Evolutionary conservation across 1,284 basidiomycete species (phyloP), one percentile per base, ranked within the genome.

Genomic region (Laetiporus sulphureus): DNA sequence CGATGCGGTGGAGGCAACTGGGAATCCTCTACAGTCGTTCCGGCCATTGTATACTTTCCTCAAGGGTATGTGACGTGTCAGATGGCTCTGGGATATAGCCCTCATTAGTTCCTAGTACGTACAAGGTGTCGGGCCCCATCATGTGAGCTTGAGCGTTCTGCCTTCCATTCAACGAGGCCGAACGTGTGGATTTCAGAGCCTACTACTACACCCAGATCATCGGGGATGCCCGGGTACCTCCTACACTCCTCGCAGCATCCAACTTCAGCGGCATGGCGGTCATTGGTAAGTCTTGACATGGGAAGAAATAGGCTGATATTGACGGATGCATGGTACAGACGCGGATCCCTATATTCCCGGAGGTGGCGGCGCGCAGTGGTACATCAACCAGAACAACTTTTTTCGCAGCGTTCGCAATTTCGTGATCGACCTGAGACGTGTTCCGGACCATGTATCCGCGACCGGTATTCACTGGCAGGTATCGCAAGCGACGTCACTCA

Each of bases 401-500:
- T 74, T 75, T 60, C 71, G 76, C 32, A 78, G 76, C 10, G 69
- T 83, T 23, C 65, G 79, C 46, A 82, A 83, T 56, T 72, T 83
- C 41, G 71, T 77, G 24, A 71, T 77, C 53, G 73, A 75, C 54
- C 57, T 70, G 29, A 61, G 60, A 23, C 55, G 55, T 43, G 71
- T 83, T 47, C 74, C 79, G 15, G 63, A 75, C 0, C 56, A 64
- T n/a, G 65, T 63, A 11, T 58, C 47, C 4, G 79, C 73, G 11
- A 83, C 78, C 18, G 83, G 79, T 23, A 67, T 86, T 30, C 83
- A 89, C 50, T 87, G 83, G 77, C 82, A 87, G 62, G 80, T 88
- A 22, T 75, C 84, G 12, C 86, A 90, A 58, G 76, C 83, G 6
- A 90, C 85, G 0, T 83, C 81, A 1, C 64, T 90, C 38, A 71